Percentiles rank a stretch among this genome's conserved stretches.
Conservation (phyloP, 164 flowering plant genomes). For the Pachysandra terminalis region DNA sequence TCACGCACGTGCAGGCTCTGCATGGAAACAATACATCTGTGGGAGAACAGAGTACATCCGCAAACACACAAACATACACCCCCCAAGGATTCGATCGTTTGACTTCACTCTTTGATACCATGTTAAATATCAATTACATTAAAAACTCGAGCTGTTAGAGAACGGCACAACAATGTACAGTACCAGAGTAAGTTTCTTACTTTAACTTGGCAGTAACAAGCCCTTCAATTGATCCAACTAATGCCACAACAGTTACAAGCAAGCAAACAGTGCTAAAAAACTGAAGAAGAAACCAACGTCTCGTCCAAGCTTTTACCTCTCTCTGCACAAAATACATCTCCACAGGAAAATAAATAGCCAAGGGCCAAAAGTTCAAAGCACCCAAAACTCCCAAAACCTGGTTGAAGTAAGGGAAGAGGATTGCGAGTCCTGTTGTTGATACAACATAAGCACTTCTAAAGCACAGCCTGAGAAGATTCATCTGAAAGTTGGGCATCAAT, state of each 20-base stretch:
- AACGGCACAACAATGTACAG: no score
- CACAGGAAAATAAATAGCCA: constrained; percentile 46
- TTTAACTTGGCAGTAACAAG: constrained; percentile 31
- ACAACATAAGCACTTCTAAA: constrained; percentile 52
- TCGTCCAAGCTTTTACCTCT: constrained; percentile 29
- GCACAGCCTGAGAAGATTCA: constrained; percentile 42
- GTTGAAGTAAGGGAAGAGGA: constrained; percentile 70
- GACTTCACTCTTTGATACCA: no score
- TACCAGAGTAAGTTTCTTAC: constrained; percentile 9
- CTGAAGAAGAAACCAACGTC: constrained; percentile 32
- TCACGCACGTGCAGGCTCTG: no score
- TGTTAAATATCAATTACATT: no score
- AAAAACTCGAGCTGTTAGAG: no score
- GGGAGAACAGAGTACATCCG: no score
- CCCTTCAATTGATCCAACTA: constrained; percentile 40
- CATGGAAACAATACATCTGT: no score
- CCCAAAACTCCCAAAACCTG: constrained; percentile 60
- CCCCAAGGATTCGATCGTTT: no score
- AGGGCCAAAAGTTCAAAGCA: constrained; percentile 62
- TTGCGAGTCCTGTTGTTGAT: constrained; percentile 42
- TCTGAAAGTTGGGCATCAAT: constrained; percentile 24
- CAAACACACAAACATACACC: no score
- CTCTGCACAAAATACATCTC: constrained; percentile 40
- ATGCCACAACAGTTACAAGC: constrained; percentile 26
- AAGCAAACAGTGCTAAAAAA: constrained; percentile 33